phyloP scores from a whole-genome alignment of 495 filamentous ascomycete genomes.

The Xylaria telfairii region DNA sequence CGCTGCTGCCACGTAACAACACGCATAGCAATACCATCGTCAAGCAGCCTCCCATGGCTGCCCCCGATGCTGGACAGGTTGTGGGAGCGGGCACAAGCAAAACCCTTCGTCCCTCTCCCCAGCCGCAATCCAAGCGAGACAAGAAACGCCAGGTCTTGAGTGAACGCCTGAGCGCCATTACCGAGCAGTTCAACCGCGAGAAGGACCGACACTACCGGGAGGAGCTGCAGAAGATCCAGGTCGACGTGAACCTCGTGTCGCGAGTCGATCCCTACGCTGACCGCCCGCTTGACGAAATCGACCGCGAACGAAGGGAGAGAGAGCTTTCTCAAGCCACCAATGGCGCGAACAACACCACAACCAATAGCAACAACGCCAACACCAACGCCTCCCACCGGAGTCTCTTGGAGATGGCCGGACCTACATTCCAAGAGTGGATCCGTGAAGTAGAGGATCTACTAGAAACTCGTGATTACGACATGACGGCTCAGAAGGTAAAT shows the following conservation, averaged over 20 bases:
- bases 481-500: slow-evolving; percentile 77
- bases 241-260: slow-evolving; percentile 85
- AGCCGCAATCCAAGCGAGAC: slow-evolving; percentile 80
- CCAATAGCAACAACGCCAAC: slow-evolving; percentile 58
- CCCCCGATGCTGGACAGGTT: slow-evolving; percentile 32
- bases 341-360: slow-evolving; percentile 48
- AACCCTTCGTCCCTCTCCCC: slow-evolving; percentile 38
- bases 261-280: slow-evolving; percentile 79
- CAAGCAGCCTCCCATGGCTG: slow-evolving; percentile 27
- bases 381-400: slow-evolving; percentile 40
- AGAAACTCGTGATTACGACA: slow-evolving; percentile 79
- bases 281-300: slow-evolving; percentile 72
- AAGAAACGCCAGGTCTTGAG: slow-evolving; percentile 80
- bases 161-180: slow-evolving; percentile 76
- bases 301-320: slow-evolving; percentile 65
- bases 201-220: slow-evolving; percentile 85
- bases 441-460: slow-evolving; percentile 83
- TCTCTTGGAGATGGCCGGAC: slow-evolving; percentile 73
- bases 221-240: slow-evolving; percentile 85
- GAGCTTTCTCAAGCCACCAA: slow-evolving; percentile 67
- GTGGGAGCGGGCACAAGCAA: slow-evolving; percentile 33
- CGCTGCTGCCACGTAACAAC: neutral
- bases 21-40: neutral
- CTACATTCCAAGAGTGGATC: slow-evolving; percentile 79
- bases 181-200: slow-evolving; percentile 76